Evolutionary conservation across 441 rosid genomes (phyloP), one percentile per base, ranked within the genome.

Genomic region (Mallotus repandus): DNA sequence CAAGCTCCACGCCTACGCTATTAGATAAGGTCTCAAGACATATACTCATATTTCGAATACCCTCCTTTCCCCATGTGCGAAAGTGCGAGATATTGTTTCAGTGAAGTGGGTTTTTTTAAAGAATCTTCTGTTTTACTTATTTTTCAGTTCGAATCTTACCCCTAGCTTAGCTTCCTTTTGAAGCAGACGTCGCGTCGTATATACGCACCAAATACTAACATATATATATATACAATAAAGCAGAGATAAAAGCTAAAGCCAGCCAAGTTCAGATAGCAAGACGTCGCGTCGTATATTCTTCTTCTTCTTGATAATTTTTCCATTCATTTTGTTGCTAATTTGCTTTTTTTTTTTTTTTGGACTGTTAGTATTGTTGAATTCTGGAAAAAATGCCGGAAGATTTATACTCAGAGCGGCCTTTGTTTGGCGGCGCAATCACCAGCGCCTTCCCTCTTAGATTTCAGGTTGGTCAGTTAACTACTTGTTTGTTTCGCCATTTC

Each of bases 361-460:
- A 5, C 0, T 25, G 29, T 25, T 25, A 25, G 35, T 21, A 19
- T 0, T 25, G 12, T 48, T 53, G n/a, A 15, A 8, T 7, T n/a
- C 38, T 25, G 29, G 38, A 35, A 6, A 46, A 50, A 63, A 90
- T 91, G 89, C 55, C 86, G 5, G 64, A 0, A 21, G 92, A 89
- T 58, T 50, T 58, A 9, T 70, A 58, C 64, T 35, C 82, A 7
- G 81, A 76, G 72, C 81, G 88, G 6, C 84, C 83, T 66, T 75
- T 91, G 78, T 87, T 85, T 49, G 96, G 96, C 14, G 90, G 90
- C 58, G 87, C 96, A 25, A 84, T 90, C 68, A 74, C 89, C 35
- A 73, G 76, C 12, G 43, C 74, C 7, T 86, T 89, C 74, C 88
- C 89, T 1, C 75, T 70, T 29, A 76, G 96, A 77, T 87, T 90